Evolutionary conservation across 306 rosid species (phyloP), one percentile per base, ranked within the genome.

Genomic region (Trichosanthes cucumerina): DNA sequence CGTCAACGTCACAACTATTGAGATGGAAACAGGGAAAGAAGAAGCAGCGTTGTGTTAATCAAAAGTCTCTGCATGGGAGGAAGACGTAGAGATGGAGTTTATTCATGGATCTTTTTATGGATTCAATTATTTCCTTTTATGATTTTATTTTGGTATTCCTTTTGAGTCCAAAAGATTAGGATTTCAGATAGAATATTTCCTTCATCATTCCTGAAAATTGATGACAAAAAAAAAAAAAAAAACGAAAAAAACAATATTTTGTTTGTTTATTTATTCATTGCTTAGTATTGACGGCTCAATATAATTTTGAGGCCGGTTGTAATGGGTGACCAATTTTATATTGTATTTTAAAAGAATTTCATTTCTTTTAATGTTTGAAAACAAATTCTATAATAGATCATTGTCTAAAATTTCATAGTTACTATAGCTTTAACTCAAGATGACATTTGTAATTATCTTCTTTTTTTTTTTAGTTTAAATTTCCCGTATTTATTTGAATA

Each of bases 1-100:
- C 79, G 88, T 82, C 97, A 94, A 64, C 88, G 84, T 15, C 4
- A 63, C 80, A 26, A 86, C 60, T 84, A 88, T 46, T 84, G 34
- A 80, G 21, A n/a, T 49, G 43, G 26, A 47, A 38, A 44, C 16
- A 39, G 43, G 26, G 38, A 38, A 44, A 0, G 9, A 70, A 69
- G 19, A 68, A 68, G 53, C 38, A 66, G 15, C 28, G 12, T 14
- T 14, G 39, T 60, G n/a, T 14, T 60, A 28, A 14, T 60, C 41
- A 18, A 65, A 34, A 36, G 3, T 65, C 15, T 21, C 4, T 69
- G 33, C 33, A 69, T 65, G 72, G 28, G 49, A 33, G 44, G 64
- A 58, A 1, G 6, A 63, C 6, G 43, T 31, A 65, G 47, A 53
- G 43, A 52, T 26, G 66, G 21, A 23, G 59, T 47, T 15, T 33